Conservation (phyloP, 768 basidiomycete genomes). For the Aureoboletus auriporus region DNA sequence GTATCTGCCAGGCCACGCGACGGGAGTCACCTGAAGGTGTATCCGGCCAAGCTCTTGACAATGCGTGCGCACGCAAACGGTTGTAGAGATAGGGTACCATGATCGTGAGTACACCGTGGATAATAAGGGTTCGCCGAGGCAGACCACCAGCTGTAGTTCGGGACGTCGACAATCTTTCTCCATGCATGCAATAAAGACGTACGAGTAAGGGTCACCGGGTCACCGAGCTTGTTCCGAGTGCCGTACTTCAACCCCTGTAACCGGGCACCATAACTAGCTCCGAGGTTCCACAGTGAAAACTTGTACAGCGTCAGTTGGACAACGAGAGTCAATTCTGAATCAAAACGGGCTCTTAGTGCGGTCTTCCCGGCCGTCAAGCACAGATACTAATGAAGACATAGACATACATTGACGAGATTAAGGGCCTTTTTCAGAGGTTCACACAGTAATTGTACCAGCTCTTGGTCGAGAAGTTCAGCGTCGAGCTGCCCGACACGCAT, state of each 20-base stretch:
- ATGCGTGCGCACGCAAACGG: conserved; percentile 67
- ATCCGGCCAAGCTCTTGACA: conserved; percentile 89
- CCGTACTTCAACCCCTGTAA: conserved; percentile 74
- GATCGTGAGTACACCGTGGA: conserved; percentile 72
- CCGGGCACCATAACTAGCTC: conserved; percentile 79
- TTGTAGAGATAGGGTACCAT: conserved; percentile 75
- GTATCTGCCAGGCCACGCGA: conserved; percentile 65
- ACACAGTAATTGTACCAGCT: conserved; percentile 75
- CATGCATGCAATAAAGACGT: conserved; percentile 4
- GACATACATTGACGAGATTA: conserved; percentile 59
- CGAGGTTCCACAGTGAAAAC: conserved; percentile 76
- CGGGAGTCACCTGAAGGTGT: conserved; percentile 75
- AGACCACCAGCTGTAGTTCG: conserved; percentile 55
- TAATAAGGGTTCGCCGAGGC: conserved; percentile 53
- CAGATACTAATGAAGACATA: neutral
- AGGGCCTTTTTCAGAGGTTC: conserved; percentile 79
- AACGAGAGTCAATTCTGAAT: conserved; percentile 70
- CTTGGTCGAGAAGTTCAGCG: conserved; percentile 84
- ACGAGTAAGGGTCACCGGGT: conserved; percentile 18
- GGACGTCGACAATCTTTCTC: neutral
- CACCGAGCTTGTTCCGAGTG: conserved; percentile 10
- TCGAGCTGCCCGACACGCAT: conserved; percentile 89
- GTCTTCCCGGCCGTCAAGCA: conserved; percentile 38
- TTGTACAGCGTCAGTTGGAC: conserved; percentile 75
- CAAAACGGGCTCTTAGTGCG: conserved; percentile 55